Percentiles rank a stretch among this genome's conserved stretches.
Evolutionary conservation across 306 rosid species (phyloP).

Genomic region (Potentilla sterilis): DNA sequence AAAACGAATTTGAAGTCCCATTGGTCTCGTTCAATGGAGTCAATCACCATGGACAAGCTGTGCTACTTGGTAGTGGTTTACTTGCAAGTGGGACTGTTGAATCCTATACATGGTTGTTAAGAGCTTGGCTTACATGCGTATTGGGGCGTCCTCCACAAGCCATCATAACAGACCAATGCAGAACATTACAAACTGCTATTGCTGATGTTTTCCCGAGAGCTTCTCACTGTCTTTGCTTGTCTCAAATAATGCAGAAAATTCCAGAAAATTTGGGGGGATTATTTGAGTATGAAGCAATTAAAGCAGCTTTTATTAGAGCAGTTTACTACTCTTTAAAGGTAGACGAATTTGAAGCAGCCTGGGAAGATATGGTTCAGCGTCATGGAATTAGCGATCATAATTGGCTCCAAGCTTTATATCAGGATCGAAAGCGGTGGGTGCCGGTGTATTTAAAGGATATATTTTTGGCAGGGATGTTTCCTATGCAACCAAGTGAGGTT

Average conservation of each 20-base stretch:
- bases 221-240: slow-evolving; percentile 54
- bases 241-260: slow-evolving; percentile 45
- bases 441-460: slow-evolving; percentile 56
- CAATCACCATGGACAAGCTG: slow-evolving; percentile 66
- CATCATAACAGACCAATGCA: slow-evolving; percentile 48
- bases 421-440: slow-evolving; percentile 63
- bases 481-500: slow-evolving; percentile 41
- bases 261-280: slow-evolving; percentile 52
- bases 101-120: slow-evolving; percentile 67
- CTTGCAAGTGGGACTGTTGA: slow-evolving; percentile 52
- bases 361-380: slow-evolving; percentile 65
- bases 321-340: slow-evolving; percentile 53
- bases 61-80: slow-evolving; percentile 73
- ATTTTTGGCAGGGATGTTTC: slow-evolving; percentile 60
- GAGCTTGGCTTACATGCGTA: slow-evolving; percentile 71
- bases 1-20: slow-evolving; percentile 49
- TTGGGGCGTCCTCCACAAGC: slow-evolving; percentile 73
- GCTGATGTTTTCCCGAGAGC: slow-evolving; percentile 77
- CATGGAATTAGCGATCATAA: slow-evolving; percentile 46
- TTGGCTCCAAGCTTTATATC: slow-evolving; percentile 65
- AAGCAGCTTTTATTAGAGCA: slow-evolving; percentile 41
- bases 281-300: slow-evolving; percentile 42
- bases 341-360: slow-evolving; percentile 58
- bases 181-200: slow-evolving; percentile 44
- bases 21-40: slow-evolving; percentile 60